Percentiles rank a stretch among this genome's conserved stretches.
phyloP scores from a whole-genome alignment of 352 stramenopile species.

The Aphanomyces stellatus region DNA sequence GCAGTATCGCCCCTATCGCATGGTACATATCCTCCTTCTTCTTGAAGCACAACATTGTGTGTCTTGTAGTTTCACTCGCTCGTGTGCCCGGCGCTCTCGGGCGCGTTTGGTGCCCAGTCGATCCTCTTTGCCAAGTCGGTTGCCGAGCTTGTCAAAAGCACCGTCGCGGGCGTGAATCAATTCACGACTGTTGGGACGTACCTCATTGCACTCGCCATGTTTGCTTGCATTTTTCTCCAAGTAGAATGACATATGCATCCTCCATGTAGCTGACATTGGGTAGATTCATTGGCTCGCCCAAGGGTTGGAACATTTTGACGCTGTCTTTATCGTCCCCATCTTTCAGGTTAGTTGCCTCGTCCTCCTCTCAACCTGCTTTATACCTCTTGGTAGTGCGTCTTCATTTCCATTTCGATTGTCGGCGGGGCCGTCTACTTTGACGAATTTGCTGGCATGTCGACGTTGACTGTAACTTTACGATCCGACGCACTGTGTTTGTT shows the following conservation, averaged over 20 bases:
- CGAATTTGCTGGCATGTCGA: slow-evolving; percentile 53
- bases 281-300: slow-evolving; percentile 82
- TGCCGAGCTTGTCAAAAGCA: slow-evolving; percentile 76
- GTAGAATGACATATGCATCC: too few species aligned
- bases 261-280: too few species aligned
- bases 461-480: not conserved
- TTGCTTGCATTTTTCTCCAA: slow-evolving; percentile 73
- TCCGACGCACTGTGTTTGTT: not conserved
- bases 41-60: not conserved
- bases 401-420: slow-evolving; percentile 86
- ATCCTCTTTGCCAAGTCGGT: slow-evolving; percentile 78
- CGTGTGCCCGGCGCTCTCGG: slow-evolving; percentile 58
- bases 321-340: slow-evolving; percentile 75
- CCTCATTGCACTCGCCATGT: slow-evolving; percentile 67
- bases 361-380: not conserved
- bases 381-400: slow-evolving; percentile 57
- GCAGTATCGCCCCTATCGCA: slow-evolving; percentile 45
- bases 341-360: slow-evolving; percentile 31
- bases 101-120: slow-evolving; percentile 69
- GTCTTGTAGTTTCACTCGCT: slow-evolving; percentile 44
- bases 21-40: slow-evolving; percentile 21
- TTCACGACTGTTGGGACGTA: slow-evolving; percentile 70
- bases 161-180: slow-evolving; percentile 56
- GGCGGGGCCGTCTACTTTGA: slow-evolving; percentile 85
- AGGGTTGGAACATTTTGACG: slow-evolving; percentile 76